Evolutionary conservation across 768 basidiomycete genomes (phyloP).

Genomic region (Russula olivacea): DNA sequence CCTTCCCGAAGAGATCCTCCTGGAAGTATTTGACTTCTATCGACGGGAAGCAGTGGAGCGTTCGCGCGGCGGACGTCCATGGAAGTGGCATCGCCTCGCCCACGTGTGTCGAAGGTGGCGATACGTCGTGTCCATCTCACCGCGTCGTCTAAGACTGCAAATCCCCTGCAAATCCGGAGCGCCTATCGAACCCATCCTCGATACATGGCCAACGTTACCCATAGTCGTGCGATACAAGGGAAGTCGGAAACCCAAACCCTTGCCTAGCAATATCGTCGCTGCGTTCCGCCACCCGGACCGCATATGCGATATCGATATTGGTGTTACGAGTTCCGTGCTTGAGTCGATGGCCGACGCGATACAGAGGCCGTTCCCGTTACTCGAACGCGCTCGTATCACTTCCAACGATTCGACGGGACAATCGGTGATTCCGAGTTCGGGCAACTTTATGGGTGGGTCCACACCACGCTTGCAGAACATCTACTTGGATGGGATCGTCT

Average conservation of each 20-base stretch:
- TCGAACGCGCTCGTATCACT: conserved; percentile 23
- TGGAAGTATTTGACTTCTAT: conserved; percentile 2
- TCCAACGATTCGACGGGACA: conserved; percentile 33
- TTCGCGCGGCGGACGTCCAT: background rate
- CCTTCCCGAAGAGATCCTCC: background rate
- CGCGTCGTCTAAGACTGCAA: background rate
- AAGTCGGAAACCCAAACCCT: background rate
- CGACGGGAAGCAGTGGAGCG: background rate
- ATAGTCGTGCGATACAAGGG: background rate
- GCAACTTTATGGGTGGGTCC: background rate
- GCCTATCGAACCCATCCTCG: background rate
- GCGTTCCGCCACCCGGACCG: background rate
- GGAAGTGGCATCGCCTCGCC: background rate
- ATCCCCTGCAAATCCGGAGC: background rate
- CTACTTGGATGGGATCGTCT: background rate
- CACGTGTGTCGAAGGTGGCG: conserved; percentile 6
- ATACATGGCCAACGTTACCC: background rate
- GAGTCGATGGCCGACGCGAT: conserved; percentile 29
- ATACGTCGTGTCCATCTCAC: background rate
- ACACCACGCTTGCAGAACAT: conserved; percentile 1
- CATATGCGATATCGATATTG: background rate
- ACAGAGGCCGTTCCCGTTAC: conserved; percentile 27
- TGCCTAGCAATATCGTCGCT: background rate
- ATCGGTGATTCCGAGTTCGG: conserved; percentile 28
- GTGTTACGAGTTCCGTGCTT: background rate